Conservation (phyloP, 2,329 filamentous ascomycete species). For the Ceratocystis harringtonii region DNA sequence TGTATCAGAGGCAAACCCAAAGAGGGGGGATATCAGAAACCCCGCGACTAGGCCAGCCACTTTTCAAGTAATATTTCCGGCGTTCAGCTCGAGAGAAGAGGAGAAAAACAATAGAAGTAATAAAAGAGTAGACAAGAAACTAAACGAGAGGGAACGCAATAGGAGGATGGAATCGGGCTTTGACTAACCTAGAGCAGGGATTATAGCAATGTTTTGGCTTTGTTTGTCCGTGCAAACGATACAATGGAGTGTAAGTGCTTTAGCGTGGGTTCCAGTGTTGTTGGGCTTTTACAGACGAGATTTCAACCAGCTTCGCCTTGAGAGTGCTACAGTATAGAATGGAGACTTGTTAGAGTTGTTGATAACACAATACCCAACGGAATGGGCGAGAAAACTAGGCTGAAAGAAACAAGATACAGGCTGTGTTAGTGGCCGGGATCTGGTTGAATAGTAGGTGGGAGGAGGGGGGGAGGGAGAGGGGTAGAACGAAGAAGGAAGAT, state of each 20-base stretch:
- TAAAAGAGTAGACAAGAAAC: background rate
- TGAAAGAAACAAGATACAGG: too few relatives aligned
- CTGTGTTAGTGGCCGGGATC: too few relatives aligned
- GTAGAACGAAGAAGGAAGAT: background rate
- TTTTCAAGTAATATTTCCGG: too few relatives aligned
- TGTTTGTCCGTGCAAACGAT: background rate
- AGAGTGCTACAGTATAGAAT: background rate
- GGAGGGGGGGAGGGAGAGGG: background rate
- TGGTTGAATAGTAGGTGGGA: too few relatives aligned
- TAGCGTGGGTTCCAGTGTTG: background rate
- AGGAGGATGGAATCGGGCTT: background rate
- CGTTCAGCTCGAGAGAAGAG: background rate
- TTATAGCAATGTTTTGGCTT: background rate
- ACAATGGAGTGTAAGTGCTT: conserved; percentile 3
- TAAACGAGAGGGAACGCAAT: background rate
- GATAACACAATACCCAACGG: too few relatives aligned
- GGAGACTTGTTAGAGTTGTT: background rate
- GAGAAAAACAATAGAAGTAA: background rate
- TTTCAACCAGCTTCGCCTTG: background rate
- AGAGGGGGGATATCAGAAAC: background rate
- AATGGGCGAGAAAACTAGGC: too few relatives aligned
- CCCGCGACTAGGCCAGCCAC: background rate
- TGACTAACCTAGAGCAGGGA: conserved; percentile 3
- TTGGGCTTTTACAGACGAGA: too few relatives aligned
- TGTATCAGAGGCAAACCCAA: background rate